Evolutionary conservation across 768 basidiomycete species (phyloP), one percentile per base, ranked within the genome.

Genomic region (Lactarius deliciosus): DNA sequence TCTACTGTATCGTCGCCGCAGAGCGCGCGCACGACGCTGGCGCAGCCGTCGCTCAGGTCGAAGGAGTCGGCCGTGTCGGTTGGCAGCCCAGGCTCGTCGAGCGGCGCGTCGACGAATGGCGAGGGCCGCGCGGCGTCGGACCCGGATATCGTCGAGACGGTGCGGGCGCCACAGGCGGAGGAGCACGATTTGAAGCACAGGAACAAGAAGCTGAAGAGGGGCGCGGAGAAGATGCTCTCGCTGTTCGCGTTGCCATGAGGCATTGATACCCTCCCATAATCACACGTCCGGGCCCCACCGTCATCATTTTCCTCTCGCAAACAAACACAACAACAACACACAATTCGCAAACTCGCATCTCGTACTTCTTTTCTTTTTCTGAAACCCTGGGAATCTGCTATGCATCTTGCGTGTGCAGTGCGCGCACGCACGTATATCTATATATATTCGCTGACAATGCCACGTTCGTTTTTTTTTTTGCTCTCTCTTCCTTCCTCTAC

Each of bases 201-300:
- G 84, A 86, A 76, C 73, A 91, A 85, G 80, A 92, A 88, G 79
- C 91, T 91, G 80, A 93, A 92, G 79, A 88, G 92, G 74, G 89
- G 88, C 68, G 91, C 92, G 3, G 91, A 92, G 80, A 93, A 93
- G 70, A 83, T 94, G 63, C 81, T 94, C 65, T 91, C 91, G 38
- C 79, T 94, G 69, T 93, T 94, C 76, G 88, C 88, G 53, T 85
- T 89, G 32, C 88, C 89, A 67, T 88, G 77, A 67, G 16, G 36
- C 9, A 16, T 20, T 32, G 22, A 22, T 25, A 50, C 54, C 28
- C 20, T 11, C 15, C 30, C 18, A 2, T n/a, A n/a, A 11, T 25
- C 25, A 32, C 25, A 2, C 30, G 25, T 64, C 41, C n/a, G 41
- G 16, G n/a, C n/a, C n/a, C n/a, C 10, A 10, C 0, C 25, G 16